Evolutionary conservation across 192 early-diverging fungal species (phyloP).

Genomic region (Oehlia diaphana): DNA sequence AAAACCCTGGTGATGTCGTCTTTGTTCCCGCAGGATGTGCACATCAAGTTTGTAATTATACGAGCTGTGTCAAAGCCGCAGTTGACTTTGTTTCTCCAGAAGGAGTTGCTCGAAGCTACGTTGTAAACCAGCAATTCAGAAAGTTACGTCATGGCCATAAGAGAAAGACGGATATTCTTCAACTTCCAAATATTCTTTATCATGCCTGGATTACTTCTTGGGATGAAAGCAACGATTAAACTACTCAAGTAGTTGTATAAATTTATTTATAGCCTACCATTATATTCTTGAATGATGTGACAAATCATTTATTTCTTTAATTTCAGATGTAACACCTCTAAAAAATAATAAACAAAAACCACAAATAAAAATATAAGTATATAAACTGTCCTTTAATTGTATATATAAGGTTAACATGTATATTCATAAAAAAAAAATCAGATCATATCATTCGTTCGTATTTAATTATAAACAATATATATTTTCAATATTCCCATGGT

Average conservation of each 20-base stretch:
- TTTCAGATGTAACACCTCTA: no score
- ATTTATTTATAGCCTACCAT: not conserved
- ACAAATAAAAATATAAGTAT: no score
- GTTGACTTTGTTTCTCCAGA: slow-evolving; percentile 73
- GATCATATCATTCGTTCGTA: no score
- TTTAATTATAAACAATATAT: not conserved
- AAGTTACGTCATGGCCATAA: slow-evolving; percentile 36
- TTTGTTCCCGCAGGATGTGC: slow-evolving; percentile 79
- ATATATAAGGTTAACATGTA: not conserved
- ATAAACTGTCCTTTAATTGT: no score
- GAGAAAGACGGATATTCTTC: slow-evolving; percentile 51
- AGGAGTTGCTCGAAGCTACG: slow-evolving; percentile 46
- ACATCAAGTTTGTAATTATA: slow-evolving; percentile 72
- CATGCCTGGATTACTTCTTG: slow-evolving; percentile 25
- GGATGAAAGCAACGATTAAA: not conserved
- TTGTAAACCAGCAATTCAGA: slow-evolving; percentile 53
- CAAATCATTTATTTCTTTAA: not conserved
- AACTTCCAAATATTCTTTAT: slow-evolving; percentile 48
- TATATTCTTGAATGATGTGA: not conserved
- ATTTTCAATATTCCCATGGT: no score
- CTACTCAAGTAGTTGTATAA: not conserved
- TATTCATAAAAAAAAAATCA: no score
- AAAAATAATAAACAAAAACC: no score
- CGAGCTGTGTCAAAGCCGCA: slow-evolving; percentile 66
- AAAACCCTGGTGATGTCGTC: slow-evolving; percentile 72